Evolutionary conservation across 2,329 filamentous ascomycete genomes (phyloP).

Genomic region (Arthroderma sp.): DNA sequence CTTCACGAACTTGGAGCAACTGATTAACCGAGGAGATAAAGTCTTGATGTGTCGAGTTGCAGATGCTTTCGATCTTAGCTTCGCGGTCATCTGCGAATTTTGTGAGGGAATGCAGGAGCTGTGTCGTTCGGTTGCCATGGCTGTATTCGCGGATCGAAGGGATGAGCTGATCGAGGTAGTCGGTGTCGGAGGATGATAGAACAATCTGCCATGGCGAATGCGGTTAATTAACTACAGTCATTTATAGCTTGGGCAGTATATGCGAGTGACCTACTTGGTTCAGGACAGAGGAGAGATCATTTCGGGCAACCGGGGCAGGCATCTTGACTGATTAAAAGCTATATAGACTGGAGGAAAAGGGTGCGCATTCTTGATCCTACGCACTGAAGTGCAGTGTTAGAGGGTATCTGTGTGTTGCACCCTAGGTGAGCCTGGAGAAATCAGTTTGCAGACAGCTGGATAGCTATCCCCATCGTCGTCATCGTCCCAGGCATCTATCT

Average conservation of each 20-base stretch:
- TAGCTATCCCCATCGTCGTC: background rate
- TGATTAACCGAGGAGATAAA: constrained; percentile 90
- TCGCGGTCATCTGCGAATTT: constrained; percentile 80
- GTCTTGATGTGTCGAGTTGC: constrained; percentile 90
- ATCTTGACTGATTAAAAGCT: constrained; percentile 15
- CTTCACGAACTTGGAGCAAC: constrained; percentile 81
- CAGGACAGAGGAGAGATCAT: constrained; percentile 28
- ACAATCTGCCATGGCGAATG: constrained; percentile 55
- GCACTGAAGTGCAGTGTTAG: background rate
- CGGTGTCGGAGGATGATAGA: constrained; percentile 75
- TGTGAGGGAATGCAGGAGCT: constrained; percentile 64
- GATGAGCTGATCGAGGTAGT: constrained; percentile 92
- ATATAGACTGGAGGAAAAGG: background rate
- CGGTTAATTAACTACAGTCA: background rate
- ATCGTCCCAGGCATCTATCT: no score
- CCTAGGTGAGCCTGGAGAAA: background rate
- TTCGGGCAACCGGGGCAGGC: constrained; percentile 27
- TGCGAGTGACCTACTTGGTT: constrained; percentile 26
- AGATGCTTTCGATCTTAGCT: constrained; percentile 83
- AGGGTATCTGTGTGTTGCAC: background rate
- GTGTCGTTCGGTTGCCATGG: constrained; percentile 56
- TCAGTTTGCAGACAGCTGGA: background rate
- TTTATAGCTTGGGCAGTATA: background rate
- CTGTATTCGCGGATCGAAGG: constrained; percentile 86
- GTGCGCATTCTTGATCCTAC: background rate